Conservation (phyloP, 2,329 filamentous ascomycete species). For the Stagonosporopsis rhizophila region DNA sequence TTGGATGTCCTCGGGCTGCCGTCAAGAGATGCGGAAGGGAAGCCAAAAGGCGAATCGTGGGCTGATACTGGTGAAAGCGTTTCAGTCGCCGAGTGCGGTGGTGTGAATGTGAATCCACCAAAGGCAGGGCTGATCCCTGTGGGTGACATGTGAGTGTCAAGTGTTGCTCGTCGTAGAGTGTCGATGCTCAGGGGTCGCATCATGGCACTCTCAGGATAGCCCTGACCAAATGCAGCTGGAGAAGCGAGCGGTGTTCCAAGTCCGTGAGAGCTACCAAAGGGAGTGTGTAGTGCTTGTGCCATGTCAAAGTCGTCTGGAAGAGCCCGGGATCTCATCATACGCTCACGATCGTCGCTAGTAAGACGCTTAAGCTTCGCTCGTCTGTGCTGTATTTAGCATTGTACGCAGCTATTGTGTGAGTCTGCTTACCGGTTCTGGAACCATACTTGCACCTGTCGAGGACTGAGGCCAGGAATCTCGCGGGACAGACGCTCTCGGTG, state of each 20-base stretch:
- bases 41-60: constrained; percentile 53
- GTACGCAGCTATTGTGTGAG: neutral
- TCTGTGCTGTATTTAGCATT: constrained; percentile 48
- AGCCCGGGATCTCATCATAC: constrained; percentile 66
- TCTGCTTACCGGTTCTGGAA: constrained; percentile 88
- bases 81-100: constrained; percentile 56
- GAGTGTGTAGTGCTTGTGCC: constrained; percentile 64
- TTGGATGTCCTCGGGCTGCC: constrained; percentile 49
- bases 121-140: constrained; percentile 72
- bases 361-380: constrained; percentile 68
- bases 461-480: constrained; percentile 90
- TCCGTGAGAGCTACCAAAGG: constrained; percentile 55
- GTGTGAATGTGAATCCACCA: constrained; percentile 70
- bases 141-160: constrained; percentile 71
- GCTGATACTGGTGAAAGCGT: constrained; percentile 51
- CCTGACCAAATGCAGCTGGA: constrained; percentile 50
- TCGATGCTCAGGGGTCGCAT: constrained; percentile 74
- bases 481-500: constrained; percentile 85
- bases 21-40: constrained; percentile 44
- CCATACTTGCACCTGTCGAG: constrained; percentile 95
- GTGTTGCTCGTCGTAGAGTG: constrained; percentile 67
- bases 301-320: constrained; percentile 68
- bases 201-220: constrained; percentile 63
- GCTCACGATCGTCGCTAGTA: constrained; percentile 66
- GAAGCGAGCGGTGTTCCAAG: constrained; percentile 59